Evolutionary conservation across 257 asterid genomes (phyloP), one percentile per base, ranked within the genome.

Genomic region (Phtheirospermum japonicum): DNA sequence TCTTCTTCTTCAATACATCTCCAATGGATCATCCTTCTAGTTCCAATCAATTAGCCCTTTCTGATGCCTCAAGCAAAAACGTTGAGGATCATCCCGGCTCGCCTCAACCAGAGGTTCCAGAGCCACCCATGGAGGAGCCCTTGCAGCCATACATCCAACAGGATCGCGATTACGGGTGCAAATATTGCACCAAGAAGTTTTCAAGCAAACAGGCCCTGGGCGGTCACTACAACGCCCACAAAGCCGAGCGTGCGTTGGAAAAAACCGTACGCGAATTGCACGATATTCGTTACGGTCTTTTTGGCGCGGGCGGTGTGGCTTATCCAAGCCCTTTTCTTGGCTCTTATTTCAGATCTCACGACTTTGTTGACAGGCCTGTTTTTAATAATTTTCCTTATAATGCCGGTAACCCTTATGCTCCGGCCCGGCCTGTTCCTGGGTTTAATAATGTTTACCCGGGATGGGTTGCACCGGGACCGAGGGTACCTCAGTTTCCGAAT

Each of bases 201-300:
- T 10, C 11, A 13, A 74, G 26, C 70, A 78, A 68, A 64, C 75
- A 74, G 28, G 83, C 83, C n/a, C 60, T 78, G 16, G 80, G 78
- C 2, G 77, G 83, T 7, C 83, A 78, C 63, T 76, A 74, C 11
- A 78, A 78, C 36, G 78, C 80, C 2, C 80, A 78, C 57, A 68
- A 61, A 18, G 4, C 32, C 12, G 68, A 74, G 28, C 53, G 80
- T 4, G 58, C 61, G 16, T 23, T 67, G 8, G 77, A 74, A 26
- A 77, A 74, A 19, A 55, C 5, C 6, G 31, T n/a, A 19, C 14
- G 11, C 5, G 31, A 50, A 50, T 17, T 50, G 32, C 56, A 1
- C 20, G 46, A 1, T 4, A 7, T 33, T 33, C 9, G 39, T 3
- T n/a, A n/a, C n/a, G n/a, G n/a, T n/a, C n/a, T n/a, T n/a, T n/a